Evolutionary conservation across 371 early-diverging fungal genomes (phyloP).

Genomic region (Saksenaea oblongispora): DNA sequence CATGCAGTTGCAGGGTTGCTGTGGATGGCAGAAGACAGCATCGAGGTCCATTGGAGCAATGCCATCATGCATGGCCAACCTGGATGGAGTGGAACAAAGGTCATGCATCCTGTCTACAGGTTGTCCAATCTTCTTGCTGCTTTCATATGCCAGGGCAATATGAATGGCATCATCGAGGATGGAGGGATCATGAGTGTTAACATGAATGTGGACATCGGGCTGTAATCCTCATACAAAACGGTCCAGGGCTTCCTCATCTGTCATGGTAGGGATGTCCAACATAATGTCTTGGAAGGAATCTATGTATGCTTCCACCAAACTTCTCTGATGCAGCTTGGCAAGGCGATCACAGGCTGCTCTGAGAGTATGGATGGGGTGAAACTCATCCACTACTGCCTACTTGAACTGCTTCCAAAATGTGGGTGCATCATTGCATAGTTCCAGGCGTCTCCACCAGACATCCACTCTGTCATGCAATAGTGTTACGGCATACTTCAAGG

Average conservation of each 20-base stretch:
- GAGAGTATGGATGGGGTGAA: not conserved
- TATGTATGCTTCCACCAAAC: not conserved
- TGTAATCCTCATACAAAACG: conserved; percentile 4
- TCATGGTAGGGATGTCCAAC: conserved; percentile 1
- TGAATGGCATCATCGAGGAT: not conserved
- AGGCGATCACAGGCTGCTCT: not conserved
- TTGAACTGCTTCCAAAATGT: not conserved
- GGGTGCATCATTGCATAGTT: too few species aligned
- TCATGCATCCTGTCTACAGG: too few species aligned
- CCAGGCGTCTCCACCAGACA: not conserved
- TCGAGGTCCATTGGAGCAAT: conserved; percentile 4
- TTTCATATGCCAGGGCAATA: conserved; percentile 7
- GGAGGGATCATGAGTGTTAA: not conserved
- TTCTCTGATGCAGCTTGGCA: not conserved
- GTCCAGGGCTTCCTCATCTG: conserved; percentile 12
- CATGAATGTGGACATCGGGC: not conserved
- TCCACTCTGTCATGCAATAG: not conserved
- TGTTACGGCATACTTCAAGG: not conserved
- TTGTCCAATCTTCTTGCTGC: not conserved
- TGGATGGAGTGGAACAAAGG: too few species aligned
- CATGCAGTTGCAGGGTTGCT: not conserved
- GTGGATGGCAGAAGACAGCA: not conserved
- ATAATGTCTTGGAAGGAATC: not conserved
- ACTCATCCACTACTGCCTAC: not conserved
- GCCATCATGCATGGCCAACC: too few species aligned